A percentile compares a stretch with the other conserved stretches of the same genome.
phyloP scores from a whole-genome alignment of 805 yeast genomes.

The Ogataea dorogensis region DNA sequence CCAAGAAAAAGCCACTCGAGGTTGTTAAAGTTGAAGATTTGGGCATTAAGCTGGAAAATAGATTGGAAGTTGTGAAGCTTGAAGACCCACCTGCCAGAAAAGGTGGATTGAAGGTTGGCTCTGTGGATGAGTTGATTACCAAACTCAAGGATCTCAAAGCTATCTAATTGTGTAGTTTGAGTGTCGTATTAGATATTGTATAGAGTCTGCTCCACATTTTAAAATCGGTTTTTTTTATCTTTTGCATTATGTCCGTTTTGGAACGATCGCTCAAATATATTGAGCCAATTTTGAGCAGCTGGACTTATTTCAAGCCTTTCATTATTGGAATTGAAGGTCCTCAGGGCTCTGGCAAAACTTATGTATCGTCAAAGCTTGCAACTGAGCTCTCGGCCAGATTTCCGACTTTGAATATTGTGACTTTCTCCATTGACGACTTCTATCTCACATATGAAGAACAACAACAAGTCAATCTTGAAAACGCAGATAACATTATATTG shows the following conservation, averaged over 20 bases:
- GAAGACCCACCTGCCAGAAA: conserved; percentile 83
- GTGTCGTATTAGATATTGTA: neutral
- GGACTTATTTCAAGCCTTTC: conserved; percentile 32
- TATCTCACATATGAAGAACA: conserved; percentile 72
- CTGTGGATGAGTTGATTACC: conserved; percentile 77
- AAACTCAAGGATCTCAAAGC: conserved; percentile 79
- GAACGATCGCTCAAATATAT: conserved; percentile 29
- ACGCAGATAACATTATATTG: conserved; percentile 45
- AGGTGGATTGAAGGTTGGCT: conserved; percentile 76
- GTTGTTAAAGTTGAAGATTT: conserved; percentile 63
- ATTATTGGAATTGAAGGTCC: conserved; percentile 66
- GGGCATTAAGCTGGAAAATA: conserved; percentile 60
- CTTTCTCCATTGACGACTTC: conserved; percentile 81
- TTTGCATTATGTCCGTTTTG: conserved; percentile 18
- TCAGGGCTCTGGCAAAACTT: conserved; percentile 79
- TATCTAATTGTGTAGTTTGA: too few species aligned
- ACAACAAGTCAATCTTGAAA: conserved; percentile 36
- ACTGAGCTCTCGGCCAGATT: conserved; percentile 33
- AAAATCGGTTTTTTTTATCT: neutral
- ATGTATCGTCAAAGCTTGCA: conserved; percentile 44
- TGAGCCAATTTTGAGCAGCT: conserved; percentile 26
- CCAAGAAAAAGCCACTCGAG: conserved; percentile 91
- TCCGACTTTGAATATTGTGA: conserved; percentile 41
- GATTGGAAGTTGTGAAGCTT: conserved; percentile 68
- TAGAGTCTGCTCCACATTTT: conserved; percentile 5